Evolutionary conservation across 495 filamentous ascomycete genomes (phyloP).

Genomic region (Aspergillus cristatus): DNA sequence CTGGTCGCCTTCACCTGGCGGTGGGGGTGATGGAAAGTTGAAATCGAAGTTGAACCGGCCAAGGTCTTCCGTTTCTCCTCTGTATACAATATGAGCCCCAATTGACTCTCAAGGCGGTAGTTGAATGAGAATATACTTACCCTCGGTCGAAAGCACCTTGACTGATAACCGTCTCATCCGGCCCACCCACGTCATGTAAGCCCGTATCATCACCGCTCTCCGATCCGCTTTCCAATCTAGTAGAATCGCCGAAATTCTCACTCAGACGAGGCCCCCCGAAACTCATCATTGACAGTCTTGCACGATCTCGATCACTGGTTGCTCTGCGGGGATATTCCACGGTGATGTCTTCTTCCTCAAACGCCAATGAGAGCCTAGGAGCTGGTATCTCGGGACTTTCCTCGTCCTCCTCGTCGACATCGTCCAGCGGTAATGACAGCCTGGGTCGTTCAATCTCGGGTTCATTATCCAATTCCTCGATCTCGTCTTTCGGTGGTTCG

Average conservation of each 20-base stretch:
- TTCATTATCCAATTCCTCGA: slow-evolving; percentile 56
- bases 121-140: slow-evolving; percentile 17
- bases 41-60: slow-evolving; percentile 36
- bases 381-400: slow-evolving; percentile 47
- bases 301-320: slow-evolving; percentile 38
- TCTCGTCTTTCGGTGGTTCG: slow-evolving; percentile 24
- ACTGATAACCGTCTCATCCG: slow-evolving; percentile 22
- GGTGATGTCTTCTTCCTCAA: slow-evolving; percentile 64
- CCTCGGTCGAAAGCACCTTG: slow-evolving; percentile 34
- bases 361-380: slow-evolving; percentile 49
- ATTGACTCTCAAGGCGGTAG: slow-evolving; percentile 7
- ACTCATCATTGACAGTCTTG: slow-evolving; percentile 44
- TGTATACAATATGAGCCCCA: slow-evolving; percentile 25
- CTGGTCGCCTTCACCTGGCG: slow-evolving; percentile 17
- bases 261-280: slow-evolving; percentile 50
- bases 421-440: slow-evolving; percentile 61
- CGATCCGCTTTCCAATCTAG: slow-evolving; percentile 39
- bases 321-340: slow-evolving; percentile 62
- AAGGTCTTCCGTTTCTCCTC: slow-evolving; percentile 39
- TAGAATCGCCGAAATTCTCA: slow-evolving; percentile 48
- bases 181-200: slow-evolving; percentile 28
- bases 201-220: slow-evolving; percentile 38
- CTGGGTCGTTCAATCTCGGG: slow-evolving; percentile 54
- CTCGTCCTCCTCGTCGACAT: slow-evolving; percentile 43
- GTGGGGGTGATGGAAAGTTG: slow-evolving; percentile 31